Evolutionary conservation across 306 rosid species (phyloP).

Genomic region (Lotus japonicus): DNA sequence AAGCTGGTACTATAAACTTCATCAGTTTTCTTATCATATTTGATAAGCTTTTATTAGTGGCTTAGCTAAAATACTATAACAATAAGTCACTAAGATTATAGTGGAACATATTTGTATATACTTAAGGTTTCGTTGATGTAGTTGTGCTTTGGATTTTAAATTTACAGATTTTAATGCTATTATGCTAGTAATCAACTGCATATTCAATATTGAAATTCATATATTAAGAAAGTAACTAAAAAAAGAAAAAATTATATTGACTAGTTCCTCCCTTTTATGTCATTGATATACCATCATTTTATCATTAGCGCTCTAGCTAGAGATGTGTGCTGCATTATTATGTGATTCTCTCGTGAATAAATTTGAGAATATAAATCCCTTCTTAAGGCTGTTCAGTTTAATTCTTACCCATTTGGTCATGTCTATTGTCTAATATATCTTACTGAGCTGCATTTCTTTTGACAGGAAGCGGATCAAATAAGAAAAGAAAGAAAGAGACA

Average conservation of each 20-base stretch:
- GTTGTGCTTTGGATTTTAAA: neutral
- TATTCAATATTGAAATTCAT: neutral
- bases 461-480: constrained; percentile 42
- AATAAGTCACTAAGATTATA: neutral
- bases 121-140: constrained; percentile 4
- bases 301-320: neutral
- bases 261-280: neutral
- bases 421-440: neutral
- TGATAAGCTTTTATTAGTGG: constrained; percentile 7
- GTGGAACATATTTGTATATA: neutral
- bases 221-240: neutral
- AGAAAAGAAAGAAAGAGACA: constrained; percentile 48
- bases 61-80: neutral
- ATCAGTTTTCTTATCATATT: neutral
- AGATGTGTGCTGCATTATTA: neutral
- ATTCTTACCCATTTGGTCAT: neutral
- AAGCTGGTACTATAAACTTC: constrained; percentile 24
- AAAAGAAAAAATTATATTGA: neutral
- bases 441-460: constrained; percentile 11
- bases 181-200: neutral
- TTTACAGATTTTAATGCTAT: neutral
- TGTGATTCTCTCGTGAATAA: neutral
- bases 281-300: neutral
- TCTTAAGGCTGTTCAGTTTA: neutral
- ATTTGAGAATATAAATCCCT: constrained; percentile 1